Conservation (phyloP, 768 basidiomycete genomes). For the Xerocomellus intermedius region DNA sequence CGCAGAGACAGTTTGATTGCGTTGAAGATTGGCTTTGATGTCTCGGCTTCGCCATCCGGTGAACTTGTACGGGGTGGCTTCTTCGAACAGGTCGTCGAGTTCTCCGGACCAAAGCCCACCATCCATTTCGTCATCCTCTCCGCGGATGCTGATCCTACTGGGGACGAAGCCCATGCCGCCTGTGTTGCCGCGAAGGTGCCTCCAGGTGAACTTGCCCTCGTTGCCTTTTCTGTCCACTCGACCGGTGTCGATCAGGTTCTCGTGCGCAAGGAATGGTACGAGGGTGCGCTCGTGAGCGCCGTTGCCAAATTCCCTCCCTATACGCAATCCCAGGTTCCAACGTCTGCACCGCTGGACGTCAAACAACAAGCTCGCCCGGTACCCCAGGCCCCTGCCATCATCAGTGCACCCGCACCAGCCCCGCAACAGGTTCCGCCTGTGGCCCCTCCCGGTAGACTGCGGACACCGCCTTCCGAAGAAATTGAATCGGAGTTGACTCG, state of each 20-base stretch:
- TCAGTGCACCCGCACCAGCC: constrained; percentile 19
- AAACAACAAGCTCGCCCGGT: constrained; percentile 29
- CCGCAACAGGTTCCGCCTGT: constrained; percentile 16
- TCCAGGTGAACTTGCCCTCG: constrained; percentile 74
- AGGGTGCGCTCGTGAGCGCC: constrained; percentile 56
- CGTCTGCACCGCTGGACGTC: constrained; percentile 21
- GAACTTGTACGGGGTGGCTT: constrained; percentile 64
- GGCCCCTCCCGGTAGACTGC: constrained; percentile 44
- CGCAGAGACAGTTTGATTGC: constrained; percentile 83
- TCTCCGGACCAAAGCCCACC: constrained; percentile 77
- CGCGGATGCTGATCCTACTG: constrained; percentile 78
- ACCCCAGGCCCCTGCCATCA: constrained; percentile 28
- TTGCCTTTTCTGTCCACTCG: constrained; percentile 87
- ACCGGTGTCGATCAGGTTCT: constrained; percentile 88
- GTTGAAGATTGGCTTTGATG: constrained; percentile 68
- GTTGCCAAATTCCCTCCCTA: constrained; percentile 62
- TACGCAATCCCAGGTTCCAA: constrained; percentile 29
- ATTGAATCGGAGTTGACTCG: constrained; percentile 61
- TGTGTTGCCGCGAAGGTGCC: constrained; percentile 79
- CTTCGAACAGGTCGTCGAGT: constrained; percentile 83
- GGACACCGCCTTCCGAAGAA: constrained; percentile 76
- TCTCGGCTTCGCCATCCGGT: constrained; percentile 50
- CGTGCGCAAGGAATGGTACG: constrained; percentile 83
- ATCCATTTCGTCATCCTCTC: constrained; percentile 89
- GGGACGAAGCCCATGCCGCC: constrained; percentile 80